Base-by-base conservation (phyloP, 176 grass and related monocot genomes). In the Ensete glaucum region DNA sequence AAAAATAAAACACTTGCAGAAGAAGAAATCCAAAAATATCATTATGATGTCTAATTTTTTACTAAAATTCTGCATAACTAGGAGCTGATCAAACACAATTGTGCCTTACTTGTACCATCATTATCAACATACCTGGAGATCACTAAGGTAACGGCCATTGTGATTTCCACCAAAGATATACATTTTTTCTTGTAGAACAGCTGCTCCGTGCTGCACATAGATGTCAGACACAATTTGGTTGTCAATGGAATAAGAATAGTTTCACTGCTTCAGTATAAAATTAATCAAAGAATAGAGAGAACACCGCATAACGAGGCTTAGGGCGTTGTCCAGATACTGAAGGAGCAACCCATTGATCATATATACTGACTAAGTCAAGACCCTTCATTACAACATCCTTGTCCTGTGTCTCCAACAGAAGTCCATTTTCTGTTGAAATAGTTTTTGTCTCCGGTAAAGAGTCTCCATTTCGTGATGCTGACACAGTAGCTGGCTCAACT, bases 91-190 rank as follows among this genome's bases (percentile, higher is more conserved):
- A 55, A 53, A 26, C 5, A 4, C 3, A 73, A 24, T 15, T 24
- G 10, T 13, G 14, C 9, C 16, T 74, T 74, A 27, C 1, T 55
- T 23, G 11, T 9, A 19, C 9, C 20, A 26, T 16, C 23, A 27
- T 17, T 23, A 24, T 17, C 17, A 6, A 77, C 48, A 65, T 78
- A 99, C 96, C 90, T 99, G 96, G 85, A 99, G 85, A 82, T 99
- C 96, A 78, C 81, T 91, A 88, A 99, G 96, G 81, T 95, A 99
- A 69, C 96, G 96, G 0, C 96, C 96, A 53, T 99, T 99, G 76
- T 99, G 86, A 79, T 95, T 99, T 86, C 96, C 96, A 53, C 88
- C 96, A 91, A 91, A 99, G 82, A 89, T 64, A 73, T 89, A 99
- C 91, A 99, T 95, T 85, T 94, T 95, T 54, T 99, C 88, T 81